Evolutionary conservation across 805 yeast species (phyloP).

Genomic region (Sugiyamaella chiloensis): DNA sequence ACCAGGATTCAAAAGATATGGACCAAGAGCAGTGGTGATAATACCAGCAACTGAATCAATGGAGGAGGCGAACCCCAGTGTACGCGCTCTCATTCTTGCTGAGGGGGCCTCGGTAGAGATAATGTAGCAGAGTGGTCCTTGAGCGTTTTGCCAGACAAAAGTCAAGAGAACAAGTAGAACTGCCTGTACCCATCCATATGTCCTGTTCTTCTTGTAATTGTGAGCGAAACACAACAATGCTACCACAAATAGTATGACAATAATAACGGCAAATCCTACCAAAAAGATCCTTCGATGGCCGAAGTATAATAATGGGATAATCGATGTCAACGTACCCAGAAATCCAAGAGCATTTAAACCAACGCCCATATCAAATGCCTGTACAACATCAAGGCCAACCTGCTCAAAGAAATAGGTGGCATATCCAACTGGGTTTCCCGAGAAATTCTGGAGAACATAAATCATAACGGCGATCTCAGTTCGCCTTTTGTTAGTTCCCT

Average conservation of each 20-base stretch:
- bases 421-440: slow-evolving; percentile 26
- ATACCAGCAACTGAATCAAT: slow-evolving; percentile 23
- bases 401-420: slow-evolving; percentile 39
- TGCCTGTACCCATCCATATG: slow-evolving; percentile 13
- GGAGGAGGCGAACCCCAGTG: slow-evolving; percentile 42
- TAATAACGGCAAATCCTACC: slow-evolving; percentile 37
- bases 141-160: slow-evolving; percentile 42
- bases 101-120: slow-evolving; percentile 44
- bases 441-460: slow-evolving; percentile 42
- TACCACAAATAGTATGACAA: slow-evolving; percentile 39
- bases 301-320: slow-evolving; percentile 21
- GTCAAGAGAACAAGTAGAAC: slow-evolving; percentile 22
- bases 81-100: slow-evolving; percentile 39
- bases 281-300: slow-evolving; percentile 25
- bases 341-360: slow-evolving; percentile 46
- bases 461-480: slow-evolving; percentile 47
- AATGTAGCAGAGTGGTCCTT: slow-evolving; percentile 43
- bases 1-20: slow-evolving; percentile 49
- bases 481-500: slow-evolving; percentile 45
- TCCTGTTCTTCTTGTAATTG: slow-evolving; percentile 6
- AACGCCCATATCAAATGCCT: slow-evolving; percentile 44
- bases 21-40: slow-evolving; percentile 27
- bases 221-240: slow-evolving; percentile 36
- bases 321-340: slow-evolving; percentile 37
- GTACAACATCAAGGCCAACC: slow-evolving; percentile 33